These are phyloP conservation scores for Teunomyces lycoperdinae DNA, from an alignment of 805 yeast species.

Conservation along the genomic window DNA sequence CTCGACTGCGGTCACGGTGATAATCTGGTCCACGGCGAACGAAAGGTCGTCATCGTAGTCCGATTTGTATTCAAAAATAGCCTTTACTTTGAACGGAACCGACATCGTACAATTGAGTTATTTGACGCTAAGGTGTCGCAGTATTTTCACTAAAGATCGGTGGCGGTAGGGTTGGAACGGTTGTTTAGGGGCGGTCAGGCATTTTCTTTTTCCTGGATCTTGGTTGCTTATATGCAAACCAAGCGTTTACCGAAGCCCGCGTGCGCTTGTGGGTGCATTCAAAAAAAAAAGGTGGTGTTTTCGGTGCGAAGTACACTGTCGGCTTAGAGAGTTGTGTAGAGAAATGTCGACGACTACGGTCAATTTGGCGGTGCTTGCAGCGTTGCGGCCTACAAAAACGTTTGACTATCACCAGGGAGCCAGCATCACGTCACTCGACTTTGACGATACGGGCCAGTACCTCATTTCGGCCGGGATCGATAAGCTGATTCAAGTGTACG, in stretches of 20 bases:
- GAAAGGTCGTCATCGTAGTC: conserved; percentile 78
- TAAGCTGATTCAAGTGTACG: conserved; percentile 81
- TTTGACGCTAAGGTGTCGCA: too few relatives aligned
- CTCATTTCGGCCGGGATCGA: conserved; percentile 75
- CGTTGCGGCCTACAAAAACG: conserved; percentile 43
- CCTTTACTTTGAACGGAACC: conserved; percentile 65
- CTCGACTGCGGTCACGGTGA: conserved; percentile 74
- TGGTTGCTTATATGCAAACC: too few relatives aligned
- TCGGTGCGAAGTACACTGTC: too few relatives aligned
- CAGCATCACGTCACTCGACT: conserved; percentile 68
- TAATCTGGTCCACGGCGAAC: conserved; percentile 63
- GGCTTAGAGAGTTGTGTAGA: conserved; percentile 1
- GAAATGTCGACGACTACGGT: conserved; percentile 5
- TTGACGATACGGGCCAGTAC: conserved; percentile 79
- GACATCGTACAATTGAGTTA: conserved; percentile 20
- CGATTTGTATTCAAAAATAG: conserved; percentile 61
- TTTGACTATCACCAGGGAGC: conserved; percentile 51
- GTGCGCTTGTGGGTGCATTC: too few relatives aligned
- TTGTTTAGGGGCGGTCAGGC: too few relatives aligned
- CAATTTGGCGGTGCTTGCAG: conserved; percentile 16
- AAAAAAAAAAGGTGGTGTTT: too few relatives aligned
- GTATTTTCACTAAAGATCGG: too few relatives aligned
- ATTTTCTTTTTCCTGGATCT: too few relatives aligned
- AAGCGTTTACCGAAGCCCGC: too few relatives aligned
- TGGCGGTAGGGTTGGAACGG: too few relatives aligned